These are phyloP conservation scores for Torulaspora globosa DNA, from an alignment of 1,139 yeast genomes.

Conservation along the genomic window DNA sequence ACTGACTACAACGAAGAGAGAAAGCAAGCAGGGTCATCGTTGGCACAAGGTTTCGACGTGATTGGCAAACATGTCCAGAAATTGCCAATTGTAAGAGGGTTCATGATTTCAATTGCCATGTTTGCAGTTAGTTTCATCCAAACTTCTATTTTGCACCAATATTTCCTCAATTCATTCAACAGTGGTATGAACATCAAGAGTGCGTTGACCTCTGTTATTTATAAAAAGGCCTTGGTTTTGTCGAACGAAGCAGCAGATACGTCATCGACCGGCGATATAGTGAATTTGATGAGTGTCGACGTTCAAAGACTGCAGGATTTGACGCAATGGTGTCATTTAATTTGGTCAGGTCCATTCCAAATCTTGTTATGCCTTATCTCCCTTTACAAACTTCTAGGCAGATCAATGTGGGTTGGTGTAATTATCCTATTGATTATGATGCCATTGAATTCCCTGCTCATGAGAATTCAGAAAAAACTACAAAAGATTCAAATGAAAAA, in stretches of 20 bases:
- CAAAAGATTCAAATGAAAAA: slow-evolving; percentile 73
- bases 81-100: slow-evolving; percentile 69
- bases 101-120: slow-evolving; percentile 80
- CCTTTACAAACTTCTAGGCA: slow-evolving; percentile 71
- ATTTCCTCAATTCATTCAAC: slow-evolving; percentile 83
- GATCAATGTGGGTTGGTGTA: slow-evolving; percentile 97
- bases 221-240: slow-evolving; percentile 71
- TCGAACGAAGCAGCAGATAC: slow-evolving; percentile 80
- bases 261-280: slow-evolving; percentile 94
- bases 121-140: slow-evolving; percentile 76
- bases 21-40: slow-evolving; percentile 21
- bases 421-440: slow-evolving; percentile 76
- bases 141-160: slow-evolving; percentile 85
- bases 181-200: slow-evolving; percentile 88
- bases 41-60: slow-evolving; percentile 23
- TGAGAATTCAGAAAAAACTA: slow-evolving; percentile 65
- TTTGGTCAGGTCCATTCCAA: slow-evolving; percentile 98
- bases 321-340: slow-evolving; percentile 76
- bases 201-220: slow-evolving; percentile 72
- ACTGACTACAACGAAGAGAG: slow-evolving; percentile 59
- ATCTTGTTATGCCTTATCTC: slow-evolving; percentile 73
- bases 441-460: slow-evolving; percentile 75
- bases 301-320: slow-evolving; percentile 90
- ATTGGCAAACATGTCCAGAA: slow-evolving; percentile 34
- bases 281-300: slow-evolving; percentile 94